phyloP scores from a whole-genome alignment of 23 red algal species.

The Agarophyton chilense region DNA sequence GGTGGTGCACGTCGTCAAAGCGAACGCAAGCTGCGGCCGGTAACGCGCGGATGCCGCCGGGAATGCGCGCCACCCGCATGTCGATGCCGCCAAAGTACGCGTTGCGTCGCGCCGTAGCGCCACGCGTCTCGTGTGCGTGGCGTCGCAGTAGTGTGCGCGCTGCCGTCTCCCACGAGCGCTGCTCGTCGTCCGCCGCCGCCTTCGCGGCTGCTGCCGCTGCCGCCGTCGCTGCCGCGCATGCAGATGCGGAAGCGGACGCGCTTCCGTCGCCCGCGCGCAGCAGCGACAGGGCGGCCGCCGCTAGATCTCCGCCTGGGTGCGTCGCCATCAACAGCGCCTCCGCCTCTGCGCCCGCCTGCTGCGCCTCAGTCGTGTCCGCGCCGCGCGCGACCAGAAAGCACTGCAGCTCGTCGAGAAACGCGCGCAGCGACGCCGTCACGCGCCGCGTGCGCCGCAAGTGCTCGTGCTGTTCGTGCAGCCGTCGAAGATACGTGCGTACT shows the following conservation, averaged over 20 bases:
- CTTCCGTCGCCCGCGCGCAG: neutral
- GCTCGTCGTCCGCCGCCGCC: neutral
- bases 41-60: neutral
- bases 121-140: neutral
- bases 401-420: neutral
- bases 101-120: neutral
- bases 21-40: neutral
- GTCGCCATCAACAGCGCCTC: neutral
- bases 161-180: neutral
- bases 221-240: neutral
- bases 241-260: neutral
- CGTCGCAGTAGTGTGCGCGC: neutral
- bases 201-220: neutral
- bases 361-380: neutral
- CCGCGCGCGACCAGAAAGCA: neutral
- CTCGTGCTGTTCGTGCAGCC: neutral
- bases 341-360: neutral
- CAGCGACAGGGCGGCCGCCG: neutral
- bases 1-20: neutral
- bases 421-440: neutral
- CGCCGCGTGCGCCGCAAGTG: neutral
- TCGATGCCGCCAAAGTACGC: neutral
- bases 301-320: neutral
- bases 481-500: neutral
- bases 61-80: conserved; percentile 5